A percentile compares a stretch with the other conserved stretches of the same genome.
Evolutionary conservation across 2,329 filamentous ascomycete species (phyloP).

Genomic region (Bipolaris victoriae): DNA sequence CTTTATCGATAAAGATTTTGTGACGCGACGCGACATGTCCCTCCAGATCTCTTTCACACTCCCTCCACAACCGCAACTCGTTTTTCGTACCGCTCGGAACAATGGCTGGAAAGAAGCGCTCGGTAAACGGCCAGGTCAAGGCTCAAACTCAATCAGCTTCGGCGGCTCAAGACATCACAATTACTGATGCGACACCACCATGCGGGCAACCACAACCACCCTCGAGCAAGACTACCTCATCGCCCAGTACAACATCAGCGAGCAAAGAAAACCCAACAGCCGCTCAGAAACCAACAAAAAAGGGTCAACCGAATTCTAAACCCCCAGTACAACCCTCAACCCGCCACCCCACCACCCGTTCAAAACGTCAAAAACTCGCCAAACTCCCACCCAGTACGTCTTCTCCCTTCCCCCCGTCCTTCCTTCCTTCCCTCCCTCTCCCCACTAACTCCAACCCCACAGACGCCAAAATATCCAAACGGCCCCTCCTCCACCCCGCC

Average conservation of each 20-base stretch:
- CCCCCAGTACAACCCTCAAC: conserved; percentile 1
- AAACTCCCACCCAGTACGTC: conserved; percentile 34
- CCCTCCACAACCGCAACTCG: background rate
- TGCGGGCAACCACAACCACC: conserved; percentile 19
- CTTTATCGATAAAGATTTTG: conserved; percentile 28
- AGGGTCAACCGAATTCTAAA: conserved; percentile 3
- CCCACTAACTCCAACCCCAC: background rate
- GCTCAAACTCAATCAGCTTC: conserved; percentile 1
- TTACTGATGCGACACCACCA: conserved; percentile 21
- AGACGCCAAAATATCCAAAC: conserved; percentile 48
- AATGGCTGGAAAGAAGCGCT: conserved; percentile 37
- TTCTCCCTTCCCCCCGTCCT: background rate
- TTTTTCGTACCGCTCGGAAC: background rate
- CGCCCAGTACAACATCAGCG: background rate
- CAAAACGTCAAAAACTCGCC: conserved; percentile 21
- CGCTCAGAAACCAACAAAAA: background rate
- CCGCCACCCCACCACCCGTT: background rate
- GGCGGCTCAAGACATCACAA: background rate
- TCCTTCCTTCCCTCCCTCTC: background rate
- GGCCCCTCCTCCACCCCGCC: conserved; percentile 64
- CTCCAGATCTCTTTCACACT: background rate
- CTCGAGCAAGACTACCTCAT: conserved; percentile 15
- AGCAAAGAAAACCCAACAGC: background rate
- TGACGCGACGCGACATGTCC: conserved; percentile 15
- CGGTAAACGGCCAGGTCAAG: conserved; percentile 32